Percentiles rank a stretch among this genome's conserved stretches.
Evolutionary conservation across 305 asterid species (phyloP).

Genomic region (Fraxinus paxiana): DNA sequence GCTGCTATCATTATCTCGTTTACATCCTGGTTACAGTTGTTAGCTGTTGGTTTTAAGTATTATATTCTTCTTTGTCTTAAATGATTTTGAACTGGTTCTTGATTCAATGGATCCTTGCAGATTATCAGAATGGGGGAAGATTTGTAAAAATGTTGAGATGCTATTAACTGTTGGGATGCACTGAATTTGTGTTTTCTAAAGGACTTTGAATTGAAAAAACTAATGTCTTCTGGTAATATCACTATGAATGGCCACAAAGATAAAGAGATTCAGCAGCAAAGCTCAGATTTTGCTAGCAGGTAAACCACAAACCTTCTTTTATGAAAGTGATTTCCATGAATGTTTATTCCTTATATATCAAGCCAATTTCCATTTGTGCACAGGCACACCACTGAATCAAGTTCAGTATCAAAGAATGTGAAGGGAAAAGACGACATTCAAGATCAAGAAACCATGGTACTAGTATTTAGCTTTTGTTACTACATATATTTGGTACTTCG

Average conservation of each 20-base stretch:
- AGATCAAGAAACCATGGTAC: constrained; percentile 78
- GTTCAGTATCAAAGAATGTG: constrained; percentile 41
- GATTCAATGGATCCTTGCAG: constrained; percentile 13
- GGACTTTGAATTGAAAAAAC: constrained; percentile 23
- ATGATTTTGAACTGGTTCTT: neutral
- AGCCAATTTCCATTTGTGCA: constrained; percentile 22
- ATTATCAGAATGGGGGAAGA: constrained; percentile 7
- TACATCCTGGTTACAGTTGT: neutral
- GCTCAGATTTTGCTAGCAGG: constrained; percentile 49
- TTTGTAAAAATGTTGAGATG: constrained; percentile 5
- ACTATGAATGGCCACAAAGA: constrained; percentile 50
- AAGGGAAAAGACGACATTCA: constrained; percentile 54
- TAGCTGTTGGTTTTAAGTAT: neutral
- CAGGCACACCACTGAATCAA: constrained; percentile 55
- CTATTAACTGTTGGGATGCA: constrained; percentile 22
- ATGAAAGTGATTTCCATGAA: constrained; percentile 9
- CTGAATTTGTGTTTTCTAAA: constrained; percentile 19
- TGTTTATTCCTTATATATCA: constrained; percentile 17
- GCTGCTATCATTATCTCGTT: neutral
- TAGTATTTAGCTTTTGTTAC: constrained; percentile 16
- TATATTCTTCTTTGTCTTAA: constrained; percentile 4
- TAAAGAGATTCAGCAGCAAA: constrained; percentile 32
- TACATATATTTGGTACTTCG: constrained; percentile 20
- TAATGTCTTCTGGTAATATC: constrained; percentile 45
- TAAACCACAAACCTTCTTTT: constrained; percentile 29